Percentiles rank a stretch among this genome's conserved stretches.
These are phyloP conservation scores for Sugiyamaella valdiviana DNA, from an alignment of 805 yeast species.

Conservation along the genomic window DNA sequence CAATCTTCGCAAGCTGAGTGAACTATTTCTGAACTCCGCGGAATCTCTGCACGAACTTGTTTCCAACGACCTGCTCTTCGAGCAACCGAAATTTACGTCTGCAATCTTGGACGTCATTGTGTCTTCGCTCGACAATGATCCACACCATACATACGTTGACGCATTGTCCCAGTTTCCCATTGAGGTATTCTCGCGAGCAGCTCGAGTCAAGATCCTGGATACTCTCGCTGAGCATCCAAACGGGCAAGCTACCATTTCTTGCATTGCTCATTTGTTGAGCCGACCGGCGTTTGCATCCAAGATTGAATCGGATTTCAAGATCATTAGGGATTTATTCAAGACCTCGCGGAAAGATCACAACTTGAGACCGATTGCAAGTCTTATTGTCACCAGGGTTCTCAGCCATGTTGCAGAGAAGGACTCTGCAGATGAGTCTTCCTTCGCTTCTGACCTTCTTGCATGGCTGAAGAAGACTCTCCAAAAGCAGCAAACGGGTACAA, in stretches of 20 bases:
- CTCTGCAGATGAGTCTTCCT: no score
- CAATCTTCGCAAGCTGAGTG: conserved; percentile 1
- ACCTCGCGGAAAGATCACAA: neutral
- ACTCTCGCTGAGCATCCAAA: neutral
- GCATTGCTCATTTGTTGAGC: neutral
- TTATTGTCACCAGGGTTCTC: neutral
- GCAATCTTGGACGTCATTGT: conserved; percentile 4
- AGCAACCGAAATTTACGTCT: conserved; percentile 9
- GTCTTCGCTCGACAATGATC: neutral
- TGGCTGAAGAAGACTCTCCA: neutral
- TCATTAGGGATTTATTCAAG: neutral
- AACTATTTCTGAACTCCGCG: conserved; percentile 4
- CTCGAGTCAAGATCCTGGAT: conserved; percentile 4
- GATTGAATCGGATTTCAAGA: neutral
- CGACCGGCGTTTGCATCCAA: neutral
- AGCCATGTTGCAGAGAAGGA: neutral
- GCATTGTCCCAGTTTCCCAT: conserved; percentile 6
- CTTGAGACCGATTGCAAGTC: neutral
- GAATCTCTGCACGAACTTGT: conserved; percentile 1
- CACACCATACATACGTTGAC: neutral
- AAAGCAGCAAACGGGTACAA: neutral
- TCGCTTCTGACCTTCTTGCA: neutral
- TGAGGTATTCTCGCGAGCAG: conserved; percentile 5
- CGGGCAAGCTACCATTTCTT: neutral
- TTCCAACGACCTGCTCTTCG: conserved; percentile 10